Conservation (phyloP, 768 basidiomycete species). For the Glaciozyma martinii region DNA sequence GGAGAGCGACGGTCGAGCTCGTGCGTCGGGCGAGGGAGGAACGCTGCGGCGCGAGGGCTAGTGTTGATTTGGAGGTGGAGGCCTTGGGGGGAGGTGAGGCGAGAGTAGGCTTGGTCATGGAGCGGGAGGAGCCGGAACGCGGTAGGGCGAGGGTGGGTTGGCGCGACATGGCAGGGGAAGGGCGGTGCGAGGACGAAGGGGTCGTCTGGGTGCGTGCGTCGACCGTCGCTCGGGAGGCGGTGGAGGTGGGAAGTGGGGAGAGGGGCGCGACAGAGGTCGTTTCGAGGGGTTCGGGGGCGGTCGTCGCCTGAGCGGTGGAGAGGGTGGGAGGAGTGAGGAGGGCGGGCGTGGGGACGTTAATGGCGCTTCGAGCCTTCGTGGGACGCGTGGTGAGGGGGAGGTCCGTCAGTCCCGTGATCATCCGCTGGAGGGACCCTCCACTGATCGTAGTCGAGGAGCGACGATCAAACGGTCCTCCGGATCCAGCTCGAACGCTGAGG, state of each 20-base stretch:
- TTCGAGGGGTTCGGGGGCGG: not conserved
- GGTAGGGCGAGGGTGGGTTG: not conserved
- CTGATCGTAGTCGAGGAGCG: conserved; percentile 14
- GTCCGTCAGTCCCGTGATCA: conserved; percentile 23
- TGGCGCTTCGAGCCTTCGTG: conserved; percentile 10
- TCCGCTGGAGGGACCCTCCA: conserved; percentile 25
- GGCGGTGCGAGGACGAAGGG: too few relatives aligned
- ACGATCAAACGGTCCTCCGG: conserved; percentile 17
- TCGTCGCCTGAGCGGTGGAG: not conserved
- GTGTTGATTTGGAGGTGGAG: not conserved
- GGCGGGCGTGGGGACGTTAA: not conserved
- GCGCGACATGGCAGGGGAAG: not conserved
- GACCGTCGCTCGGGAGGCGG: not conserved
- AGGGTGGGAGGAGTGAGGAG: not conserved
- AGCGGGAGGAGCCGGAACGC: not conserved
- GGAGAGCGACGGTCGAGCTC: not conserved
- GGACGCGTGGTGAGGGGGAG: conserved; percentile 12
- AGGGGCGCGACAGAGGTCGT: not conserved
- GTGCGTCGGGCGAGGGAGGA: not conserved
- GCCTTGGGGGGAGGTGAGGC: not conserved
- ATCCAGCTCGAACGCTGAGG: too few relatives aligned
- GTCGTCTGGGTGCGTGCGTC: not conserved
- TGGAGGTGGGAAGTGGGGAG: conserved; percentile 4
- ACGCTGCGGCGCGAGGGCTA: not conserved
- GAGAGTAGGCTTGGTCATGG: not conserved